Evolutionary conservation across 805 yeast species (phyloP).

Genomic region (Tetrapisispora fleetii): DNA sequence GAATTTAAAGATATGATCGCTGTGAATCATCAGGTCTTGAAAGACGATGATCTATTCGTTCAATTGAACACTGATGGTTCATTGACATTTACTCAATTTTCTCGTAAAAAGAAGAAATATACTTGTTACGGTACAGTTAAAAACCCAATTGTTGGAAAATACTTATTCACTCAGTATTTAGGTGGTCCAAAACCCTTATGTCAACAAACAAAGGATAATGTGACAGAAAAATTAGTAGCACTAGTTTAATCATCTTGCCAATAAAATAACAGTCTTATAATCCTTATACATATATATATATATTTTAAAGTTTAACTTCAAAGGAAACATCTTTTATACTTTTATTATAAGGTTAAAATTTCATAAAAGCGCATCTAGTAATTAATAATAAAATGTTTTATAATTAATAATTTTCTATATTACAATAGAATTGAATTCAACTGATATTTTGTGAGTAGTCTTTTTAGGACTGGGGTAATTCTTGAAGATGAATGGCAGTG

Average conservation of each 20-base stretch:
- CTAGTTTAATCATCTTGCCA: constrained; percentile 4
- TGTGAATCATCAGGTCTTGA: constrained; percentile 62
- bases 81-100: constrained; percentile 36
- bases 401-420: too few relatives aligned
- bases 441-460: too few relatives aligned
- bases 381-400: too few relatives aligned
- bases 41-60: constrained; percentile 57
- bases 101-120: constrained; percentile 30
- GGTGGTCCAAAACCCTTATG: constrained; percentile 40
- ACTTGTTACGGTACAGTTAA: constrained; percentile 47
- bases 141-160: constrained; percentile 52
- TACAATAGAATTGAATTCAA: too few relatives aligned
- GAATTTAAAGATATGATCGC: constrained; percentile 55
- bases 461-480: too few relatives aligned
- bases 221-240: constrained; percentile 13
- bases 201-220: constrained; percentile 20
- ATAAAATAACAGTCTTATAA: neutral
- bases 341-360: too few relatives aligned
- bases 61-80: constrained; percentile 42
- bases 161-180: constrained; percentile 68
- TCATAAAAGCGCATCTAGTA: too few relatives aligned
- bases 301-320: too few relatives aligned
- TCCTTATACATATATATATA: neutral
- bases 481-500: too few relatives aligned
- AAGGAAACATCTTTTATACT: too few relatives aligned